These are phyloP conservation scores for Chamaecyparis obtusa DNA, from an alignment of 75 land plant genomes.

Conservation along the genomic window DNA sequence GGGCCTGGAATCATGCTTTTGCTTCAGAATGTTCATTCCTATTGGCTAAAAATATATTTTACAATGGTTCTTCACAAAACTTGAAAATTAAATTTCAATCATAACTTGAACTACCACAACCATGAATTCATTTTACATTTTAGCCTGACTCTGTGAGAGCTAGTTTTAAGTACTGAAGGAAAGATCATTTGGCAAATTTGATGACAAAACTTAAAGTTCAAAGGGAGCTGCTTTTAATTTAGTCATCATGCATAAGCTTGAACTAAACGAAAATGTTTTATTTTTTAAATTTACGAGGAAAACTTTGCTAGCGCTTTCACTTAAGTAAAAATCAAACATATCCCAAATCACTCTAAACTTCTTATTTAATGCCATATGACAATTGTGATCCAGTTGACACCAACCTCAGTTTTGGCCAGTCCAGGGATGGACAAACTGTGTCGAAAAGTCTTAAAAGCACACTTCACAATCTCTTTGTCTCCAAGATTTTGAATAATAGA, in stretches of 20 bases:
- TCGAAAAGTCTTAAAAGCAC: constrained; percentile 9
- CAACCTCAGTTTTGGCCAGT: not conserved
- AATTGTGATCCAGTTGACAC: not conserved
- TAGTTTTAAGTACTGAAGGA: not conserved
- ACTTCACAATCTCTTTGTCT: constrained; percentile 10
- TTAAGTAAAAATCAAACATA: not conserved
- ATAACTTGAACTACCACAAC: not conserved
- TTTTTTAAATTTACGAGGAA: not conserved
- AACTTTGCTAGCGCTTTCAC: not conserved
- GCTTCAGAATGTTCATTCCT: not conserved
- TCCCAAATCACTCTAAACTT: not conserved
- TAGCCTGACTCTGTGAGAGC: not conserved
- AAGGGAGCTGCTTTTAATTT: not conserved
- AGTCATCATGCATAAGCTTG: too few relatives aligned
- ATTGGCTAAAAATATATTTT: not conserved
- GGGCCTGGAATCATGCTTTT: constrained; percentile 1
- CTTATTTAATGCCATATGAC: not conserved
- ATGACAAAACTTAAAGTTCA: not conserved
- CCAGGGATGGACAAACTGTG: not conserved
- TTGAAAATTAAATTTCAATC: not conserved
- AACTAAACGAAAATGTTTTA: not conserved
- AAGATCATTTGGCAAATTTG: not conserved
- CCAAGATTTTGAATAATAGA: constrained; percentile 20
- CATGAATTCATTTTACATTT: not conserved
- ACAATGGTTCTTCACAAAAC: not conserved